Evolutionary conservation across 2,329 filamentous ascomycete genomes (phyloP).

Genomic region (Bretziella fagacearum): DNA sequence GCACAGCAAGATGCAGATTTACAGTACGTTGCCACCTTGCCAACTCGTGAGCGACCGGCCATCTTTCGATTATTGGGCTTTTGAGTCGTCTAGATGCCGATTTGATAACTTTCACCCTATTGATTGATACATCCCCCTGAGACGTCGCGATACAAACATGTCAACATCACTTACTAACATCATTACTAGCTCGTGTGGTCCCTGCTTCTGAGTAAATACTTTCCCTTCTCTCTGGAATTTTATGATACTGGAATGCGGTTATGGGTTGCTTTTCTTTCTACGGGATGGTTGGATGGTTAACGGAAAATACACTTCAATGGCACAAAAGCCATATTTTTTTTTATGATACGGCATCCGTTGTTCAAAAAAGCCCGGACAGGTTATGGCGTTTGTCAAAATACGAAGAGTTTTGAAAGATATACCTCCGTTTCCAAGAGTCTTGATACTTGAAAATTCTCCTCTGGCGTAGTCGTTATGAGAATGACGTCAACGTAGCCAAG

Average conservation of each 20-base stretch:
- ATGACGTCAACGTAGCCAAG: conserved; percentile 6
- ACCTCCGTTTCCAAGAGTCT: conserved; percentile 6
- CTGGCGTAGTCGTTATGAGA: conserved; percentile 1
- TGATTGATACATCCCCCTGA: neutral
- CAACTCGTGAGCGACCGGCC: neutral
- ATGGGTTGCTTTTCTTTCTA: conserved; percentile 15
- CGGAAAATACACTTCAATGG: conserved; percentile 15
- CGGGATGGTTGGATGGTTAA: conserved; percentile 13
- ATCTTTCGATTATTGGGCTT: no score
- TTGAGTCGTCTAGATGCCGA: no score
- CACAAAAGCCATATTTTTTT: conserved; percentile 15
- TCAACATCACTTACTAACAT: conserved; percentile 8
- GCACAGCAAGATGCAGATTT: conserved; percentile 97
- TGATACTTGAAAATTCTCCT: conserved; percentile 2
- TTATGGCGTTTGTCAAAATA: conserved; percentile 13
- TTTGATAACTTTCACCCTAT: neutral
- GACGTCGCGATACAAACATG: neutral
- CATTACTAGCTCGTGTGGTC: conserved; percentile 12
- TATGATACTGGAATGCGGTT: conserved; percentile 13
- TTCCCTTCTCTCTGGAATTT: conserved; percentile 7
- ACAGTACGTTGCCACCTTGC: conserved; percentile 44
- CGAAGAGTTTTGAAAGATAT: conserved; percentile 10
- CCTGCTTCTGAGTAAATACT: conserved; percentile 14
- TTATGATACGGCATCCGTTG: conserved; percentile 11
- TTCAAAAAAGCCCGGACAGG: conserved; percentile 11